Base-by-base conservation (phyloP, 2,329 filamentous ascomycete genomes). In the Lasiodiplodia theobromae region DNA sequence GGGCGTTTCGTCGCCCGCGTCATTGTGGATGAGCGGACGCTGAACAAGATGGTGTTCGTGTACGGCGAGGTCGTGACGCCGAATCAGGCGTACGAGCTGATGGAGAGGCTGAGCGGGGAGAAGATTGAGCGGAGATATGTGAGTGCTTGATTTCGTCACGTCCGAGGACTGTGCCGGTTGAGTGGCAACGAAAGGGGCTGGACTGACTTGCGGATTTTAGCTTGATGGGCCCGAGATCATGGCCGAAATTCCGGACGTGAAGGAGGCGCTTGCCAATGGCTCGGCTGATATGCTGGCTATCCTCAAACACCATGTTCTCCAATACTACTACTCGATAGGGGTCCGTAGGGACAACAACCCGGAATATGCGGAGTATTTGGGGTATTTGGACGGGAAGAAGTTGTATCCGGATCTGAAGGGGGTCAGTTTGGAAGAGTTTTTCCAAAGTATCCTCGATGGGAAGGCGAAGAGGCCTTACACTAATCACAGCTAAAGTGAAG, bases 311-410 rank as follows among this genome's bases (percentile, higher is more conserved):
- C 38, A 64, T n/a, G 11, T 70, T 2, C 57, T 63, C 8, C 78
- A 87, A 71, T 87, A 86, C 71, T 72, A 76, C 60, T 73, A 82
- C 44, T 84, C 81, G 0, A 84, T 80, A 79, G 82, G 80, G 14
- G 73, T 87, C 23, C 79, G 86, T 1, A 83, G 82, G 1, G 86
- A 89, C 70, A 87, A 87, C 73, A 83, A 78, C 11, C 84, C 83
- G 0, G 83, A 86, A 68, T 79, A 82, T 70, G 87, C 87, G 12
- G 77, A 80, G 64, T 88, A 87, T 69, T 77, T 88, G 8, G 86
- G 86, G 1, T 88, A 88, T 73, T 69, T 88, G 28, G 78, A 82
- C 65, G 81, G 78, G 34, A 83, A 82, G 71, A 83, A 88, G 21
- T 75, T 88, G 25, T 88, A 87, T 71, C 86, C 86, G 3, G 85